Conservation (phyloP, 352 stramenopile species). For the Phytophthora melonis region DNA sequence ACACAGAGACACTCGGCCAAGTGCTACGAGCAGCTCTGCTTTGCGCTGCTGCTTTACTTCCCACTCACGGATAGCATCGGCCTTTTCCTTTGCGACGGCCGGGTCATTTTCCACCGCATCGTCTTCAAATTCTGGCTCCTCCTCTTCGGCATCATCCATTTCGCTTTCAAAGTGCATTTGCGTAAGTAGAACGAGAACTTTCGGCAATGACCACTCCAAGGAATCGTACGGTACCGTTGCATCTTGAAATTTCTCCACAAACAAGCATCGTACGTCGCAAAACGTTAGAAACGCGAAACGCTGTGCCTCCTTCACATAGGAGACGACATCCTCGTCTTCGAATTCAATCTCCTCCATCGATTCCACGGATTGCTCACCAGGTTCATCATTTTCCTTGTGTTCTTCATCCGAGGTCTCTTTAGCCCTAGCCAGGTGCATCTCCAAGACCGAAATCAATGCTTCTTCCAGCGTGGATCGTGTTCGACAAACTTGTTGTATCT, state of each 20-base stretch:
- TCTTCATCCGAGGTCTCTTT: constrained; percentile 36
- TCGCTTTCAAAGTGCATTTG: constrained; percentile 89
- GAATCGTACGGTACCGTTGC: constrained; percentile 60
- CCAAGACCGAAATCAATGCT: constrained; percentile 66
- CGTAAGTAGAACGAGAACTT: constrained; percentile 71
- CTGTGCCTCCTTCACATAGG: constrained; percentile 75
- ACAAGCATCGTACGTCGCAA: constrained; percentile 83
- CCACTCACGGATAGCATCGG: constrained; percentile 33
- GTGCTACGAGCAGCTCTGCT: constrained; percentile 73
- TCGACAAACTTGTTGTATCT: constrained; percentile 56
- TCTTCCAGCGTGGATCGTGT: constrained; percentile 64
- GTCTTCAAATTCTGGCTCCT: constrained; percentile 50
- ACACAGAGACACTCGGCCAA: constrained; percentile 76
- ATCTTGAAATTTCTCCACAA: constrained; percentile 86
- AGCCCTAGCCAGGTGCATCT: constrained; percentile 76
- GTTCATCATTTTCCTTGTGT: constrained; percentile 40
- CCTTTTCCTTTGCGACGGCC: constrained; percentile 30
- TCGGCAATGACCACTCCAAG: constrained; percentile 76
- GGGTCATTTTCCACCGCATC: constrained; percentile 24
- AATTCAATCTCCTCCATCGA: constrained; percentile 79
- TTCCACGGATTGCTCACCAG: constrained; percentile 31
- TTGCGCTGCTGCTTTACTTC: constrained; percentile 53
- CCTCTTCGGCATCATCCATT: constrained; percentile 67
- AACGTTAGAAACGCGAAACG: constrained; percentile 78
- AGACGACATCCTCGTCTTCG: constrained; percentile 54